These are phyloP conservation scores for Hortiboletus campestris DNA, from an alignment of 768 basidiomycete species.

Conservation along the genomic window DNA sequence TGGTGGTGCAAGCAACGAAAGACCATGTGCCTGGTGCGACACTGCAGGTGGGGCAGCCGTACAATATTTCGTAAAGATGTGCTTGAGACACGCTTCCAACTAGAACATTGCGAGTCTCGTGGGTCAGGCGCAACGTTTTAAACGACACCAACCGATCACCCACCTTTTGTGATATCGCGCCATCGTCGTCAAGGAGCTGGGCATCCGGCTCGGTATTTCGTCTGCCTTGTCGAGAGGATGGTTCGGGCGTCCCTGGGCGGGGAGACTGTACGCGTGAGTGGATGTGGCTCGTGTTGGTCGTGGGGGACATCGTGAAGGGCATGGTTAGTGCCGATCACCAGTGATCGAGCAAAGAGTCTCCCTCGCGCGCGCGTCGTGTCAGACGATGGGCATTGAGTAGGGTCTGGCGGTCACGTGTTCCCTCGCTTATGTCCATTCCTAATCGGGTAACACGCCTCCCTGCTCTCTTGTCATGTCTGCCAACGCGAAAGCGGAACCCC, in stretches of 20 bases:
- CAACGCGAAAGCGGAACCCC: slow-evolving; percentile 53
- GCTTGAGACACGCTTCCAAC: slow-evolving; percentile 68
- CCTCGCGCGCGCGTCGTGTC: slow-evolving; percentile 23
- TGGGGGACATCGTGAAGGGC: slow-evolving; percentile 15
- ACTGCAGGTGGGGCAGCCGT: slow-evolving; percentile 36
- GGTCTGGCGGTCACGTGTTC: slow-evolving; percentile 22
- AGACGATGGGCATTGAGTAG: slow-evolving; percentile 22
- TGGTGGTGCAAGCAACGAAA: slow-evolving; percentile 43
- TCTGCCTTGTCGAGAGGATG: slow-evolving; percentile 56
- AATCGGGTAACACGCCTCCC: slow-evolving; percentile 4
- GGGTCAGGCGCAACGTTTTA: neutral
- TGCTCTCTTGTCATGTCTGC: slow-evolving; percentile 38
- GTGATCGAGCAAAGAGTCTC: slow-evolving; percentile 12
- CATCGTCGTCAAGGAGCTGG: slow-evolving; percentile 68
- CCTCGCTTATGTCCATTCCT: slow-evolving; percentile 4
- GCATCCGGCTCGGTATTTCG: slow-evolving; percentile 50
- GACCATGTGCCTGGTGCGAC: slow-evolving; percentile 20
- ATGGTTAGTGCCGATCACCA: slow-evolving; percentile 17
- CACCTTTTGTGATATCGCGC: slow-evolving; percentile 64
- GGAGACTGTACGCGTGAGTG: slow-evolving; percentile 41
- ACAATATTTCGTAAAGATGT: slow-evolving; percentile 81
- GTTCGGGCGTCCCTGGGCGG: slow-evolving; percentile 62
- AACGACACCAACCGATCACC: slow-evolving; percentile 6
- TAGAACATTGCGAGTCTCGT: slow-evolving; percentile 23
- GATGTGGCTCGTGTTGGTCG: neutral